Percentiles rank a stretch among this genome's conserved stretches.
These are phyloP conservation scores for Sporothrix luriei DNA, from an alignment of 2,329 filamentous ascomycete species.

Conservation along the genomic window DNA sequence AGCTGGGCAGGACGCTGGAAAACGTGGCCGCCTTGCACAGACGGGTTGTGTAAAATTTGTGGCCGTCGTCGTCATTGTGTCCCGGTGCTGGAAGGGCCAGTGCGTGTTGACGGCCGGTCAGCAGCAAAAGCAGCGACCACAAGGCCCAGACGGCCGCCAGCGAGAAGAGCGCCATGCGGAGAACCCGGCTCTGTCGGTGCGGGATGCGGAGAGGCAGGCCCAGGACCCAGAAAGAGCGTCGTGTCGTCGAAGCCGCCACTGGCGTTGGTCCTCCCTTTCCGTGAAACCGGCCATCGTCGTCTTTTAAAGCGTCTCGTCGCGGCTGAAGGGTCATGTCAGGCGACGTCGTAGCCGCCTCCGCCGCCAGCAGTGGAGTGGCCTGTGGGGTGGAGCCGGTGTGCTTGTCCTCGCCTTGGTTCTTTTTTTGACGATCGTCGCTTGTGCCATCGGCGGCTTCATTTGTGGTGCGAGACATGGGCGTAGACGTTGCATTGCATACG, in stretches of 20 bases:
- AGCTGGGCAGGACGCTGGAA: constrained; percentile 28
- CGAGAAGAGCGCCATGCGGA: constrained; percentile 21
- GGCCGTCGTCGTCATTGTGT: neutral
- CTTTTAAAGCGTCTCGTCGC: constrained; percentile 3
- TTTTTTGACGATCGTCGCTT: neutral
- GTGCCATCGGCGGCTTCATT: neutral
- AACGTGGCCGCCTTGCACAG: constrained; percentile 29
- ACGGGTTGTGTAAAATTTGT: neutral
- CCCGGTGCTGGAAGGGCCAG: constrained; percentile 1
- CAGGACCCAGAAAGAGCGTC: neutral
- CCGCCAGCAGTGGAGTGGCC: neutral
- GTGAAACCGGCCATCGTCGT: neutral
- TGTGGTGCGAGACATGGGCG: neutral
- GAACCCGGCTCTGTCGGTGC: neutral
- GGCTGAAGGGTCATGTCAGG: neutral
- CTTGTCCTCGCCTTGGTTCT: neutral
- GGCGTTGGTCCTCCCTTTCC: neutral
- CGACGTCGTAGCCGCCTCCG: neutral
- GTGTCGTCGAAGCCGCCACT: neutral
- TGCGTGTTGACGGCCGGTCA: neutral
- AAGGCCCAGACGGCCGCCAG: constrained; percentile 20
- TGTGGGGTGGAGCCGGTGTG: neutral
- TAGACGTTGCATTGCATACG: neutral
- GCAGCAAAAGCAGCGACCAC: constrained; percentile 18
- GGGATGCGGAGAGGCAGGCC: neutral